Evolutionary conservation across 805 yeast species (phyloP).

Genomic region (Zygoascus biomembranicola): DNA sequence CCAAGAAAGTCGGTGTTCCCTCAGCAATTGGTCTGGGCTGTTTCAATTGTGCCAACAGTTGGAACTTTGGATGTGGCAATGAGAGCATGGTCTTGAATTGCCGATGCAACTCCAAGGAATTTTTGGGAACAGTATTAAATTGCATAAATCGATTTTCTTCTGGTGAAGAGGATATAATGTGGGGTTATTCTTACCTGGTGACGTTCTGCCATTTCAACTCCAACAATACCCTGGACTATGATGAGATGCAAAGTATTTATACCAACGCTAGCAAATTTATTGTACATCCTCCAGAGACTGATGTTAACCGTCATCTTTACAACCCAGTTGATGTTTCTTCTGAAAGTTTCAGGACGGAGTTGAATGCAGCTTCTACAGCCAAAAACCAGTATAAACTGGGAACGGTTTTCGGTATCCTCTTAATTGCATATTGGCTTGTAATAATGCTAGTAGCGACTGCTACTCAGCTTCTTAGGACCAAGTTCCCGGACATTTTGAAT

Average conservation of each 20-base stretch:
- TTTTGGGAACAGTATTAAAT: constrained; percentile 24
- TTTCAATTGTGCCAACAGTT: constrained; percentile 25
- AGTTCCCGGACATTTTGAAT: constrained; percentile 24
- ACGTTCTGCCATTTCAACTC: constrained; percentile 27
- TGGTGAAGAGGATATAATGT: constrained; percentile 17
- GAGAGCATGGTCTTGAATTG: constrained; percentile 15
- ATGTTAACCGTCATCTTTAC: background rate
- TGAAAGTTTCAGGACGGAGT: constrained; percentile 11
- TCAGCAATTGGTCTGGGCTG: constrained; percentile 26
- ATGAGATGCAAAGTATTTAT: constrained; percentile 24
- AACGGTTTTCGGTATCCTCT: constrained; percentile 21
- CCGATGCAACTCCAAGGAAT: constrained; percentile 22
- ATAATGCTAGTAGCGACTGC: constrained; percentile 18
- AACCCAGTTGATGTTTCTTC: constrained; percentile 6
- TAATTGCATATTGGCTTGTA: constrained; percentile 28
- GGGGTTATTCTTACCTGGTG: constrained; percentile 21
- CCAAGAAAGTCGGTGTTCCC: constrained; percentile 23
- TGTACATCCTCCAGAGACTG: constrained; percentile 7
- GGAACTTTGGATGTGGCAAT: constrained; percentile 23
- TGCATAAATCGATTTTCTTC: constrained; percentile 21
- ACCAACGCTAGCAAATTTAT: constrained; percentile 26
- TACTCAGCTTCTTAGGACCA: constrained; percentile 16
- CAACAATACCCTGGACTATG: constrained; percentile 14
- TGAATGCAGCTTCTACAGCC: constrained; percentile 19
- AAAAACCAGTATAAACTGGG: constrained; percentile 25